Percentiles rank a stretch among this genome's conserved stretches.
Evolutionary conservation across 257 asterid genomes (phyloP).

Genomic region (Marsdenia floribunda): DNA sequence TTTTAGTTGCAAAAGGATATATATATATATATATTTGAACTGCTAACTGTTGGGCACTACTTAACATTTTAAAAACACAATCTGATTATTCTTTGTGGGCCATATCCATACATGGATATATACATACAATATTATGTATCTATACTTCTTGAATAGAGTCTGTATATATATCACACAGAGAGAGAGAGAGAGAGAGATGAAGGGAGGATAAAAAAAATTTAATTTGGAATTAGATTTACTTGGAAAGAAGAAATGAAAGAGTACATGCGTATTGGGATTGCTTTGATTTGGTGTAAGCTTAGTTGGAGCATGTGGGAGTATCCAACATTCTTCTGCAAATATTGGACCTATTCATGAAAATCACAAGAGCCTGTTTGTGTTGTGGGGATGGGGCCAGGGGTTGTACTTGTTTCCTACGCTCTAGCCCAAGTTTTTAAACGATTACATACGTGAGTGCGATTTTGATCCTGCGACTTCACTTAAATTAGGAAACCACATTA

Average conservation of each 20-base stretch:
- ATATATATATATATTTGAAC: slow-evolving; percentile 9
- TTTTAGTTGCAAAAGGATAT: slow-evolving; percentile 26
- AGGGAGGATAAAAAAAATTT: too few species aligned
- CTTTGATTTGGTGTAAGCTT: slow-evolving; percentile 26
- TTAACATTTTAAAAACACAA: neutral
- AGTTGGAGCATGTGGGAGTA: slow-evolving; percentile 25
- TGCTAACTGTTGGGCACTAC: slow-evolving; percentile 38
- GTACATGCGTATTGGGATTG: slow-evolving; percentile 63
- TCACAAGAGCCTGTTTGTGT: neutral
- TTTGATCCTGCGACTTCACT: too few species aligned
- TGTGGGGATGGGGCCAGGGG: too few species aligned
- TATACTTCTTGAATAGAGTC: too few species aligned
- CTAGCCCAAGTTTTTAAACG: too few species aligned
- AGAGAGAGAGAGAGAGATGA: neutral
- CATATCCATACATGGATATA: neutral
- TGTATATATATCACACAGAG: too few species aligned
- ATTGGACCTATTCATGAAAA: neutral
- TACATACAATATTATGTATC: neutral
- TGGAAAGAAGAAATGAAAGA: slow-evolving; percentile 15
- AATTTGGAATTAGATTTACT: slow-evolving; percentile 22
- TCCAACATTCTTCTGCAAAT: slow-evolving; percentile 43
- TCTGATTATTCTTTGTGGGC: slow-evolving; percentile 19
- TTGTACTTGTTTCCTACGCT: too few species aligned
- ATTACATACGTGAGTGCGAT: too few species aligned
- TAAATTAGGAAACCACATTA: too few species aligned